Evolutionary conservation across 257 asterid genomes (phyloP).

Genomic region (Petunia axillaris): DNA sequence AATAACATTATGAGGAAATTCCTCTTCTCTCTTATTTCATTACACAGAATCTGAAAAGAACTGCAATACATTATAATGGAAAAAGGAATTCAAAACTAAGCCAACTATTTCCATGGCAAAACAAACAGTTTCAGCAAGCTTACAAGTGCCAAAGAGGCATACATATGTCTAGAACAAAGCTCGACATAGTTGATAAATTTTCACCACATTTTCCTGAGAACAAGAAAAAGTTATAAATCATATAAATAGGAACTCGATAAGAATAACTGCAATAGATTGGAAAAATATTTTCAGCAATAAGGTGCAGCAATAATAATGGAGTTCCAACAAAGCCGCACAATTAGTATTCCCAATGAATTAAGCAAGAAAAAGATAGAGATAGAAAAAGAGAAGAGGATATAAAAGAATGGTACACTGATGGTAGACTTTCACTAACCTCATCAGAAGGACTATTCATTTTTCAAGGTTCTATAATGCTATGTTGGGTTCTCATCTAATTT

Average conservation of each 20-base stretch:
- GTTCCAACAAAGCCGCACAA: neutral
- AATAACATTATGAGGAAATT: no score
- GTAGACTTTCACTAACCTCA: no score
- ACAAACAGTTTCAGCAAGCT: conserved; percentile 11
- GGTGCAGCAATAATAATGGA: neutral
- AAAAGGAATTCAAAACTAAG: conserved; percentile 4
- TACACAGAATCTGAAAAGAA: neutral
- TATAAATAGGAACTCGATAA: neutral
- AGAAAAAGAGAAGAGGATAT: neutral
- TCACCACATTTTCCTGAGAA: conserved; percentile 25
- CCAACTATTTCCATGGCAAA: neutral
- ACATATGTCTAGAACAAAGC: neutral
- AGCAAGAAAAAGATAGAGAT: neutral
- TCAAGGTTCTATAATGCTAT: no score
- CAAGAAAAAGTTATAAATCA: neutral
- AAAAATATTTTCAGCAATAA: neutral
- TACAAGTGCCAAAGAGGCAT: conserved; percentile 10
- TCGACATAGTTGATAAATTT: neutral
- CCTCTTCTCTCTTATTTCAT: no score
- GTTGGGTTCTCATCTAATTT: no score
- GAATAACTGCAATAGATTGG: neutral
- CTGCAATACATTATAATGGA: neutral
- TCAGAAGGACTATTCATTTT: no score
- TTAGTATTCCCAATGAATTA: neutral
- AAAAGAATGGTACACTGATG: no score